Conservation (phyloP, 306 rosid genomes). For the Pueraria montana region DNA sequence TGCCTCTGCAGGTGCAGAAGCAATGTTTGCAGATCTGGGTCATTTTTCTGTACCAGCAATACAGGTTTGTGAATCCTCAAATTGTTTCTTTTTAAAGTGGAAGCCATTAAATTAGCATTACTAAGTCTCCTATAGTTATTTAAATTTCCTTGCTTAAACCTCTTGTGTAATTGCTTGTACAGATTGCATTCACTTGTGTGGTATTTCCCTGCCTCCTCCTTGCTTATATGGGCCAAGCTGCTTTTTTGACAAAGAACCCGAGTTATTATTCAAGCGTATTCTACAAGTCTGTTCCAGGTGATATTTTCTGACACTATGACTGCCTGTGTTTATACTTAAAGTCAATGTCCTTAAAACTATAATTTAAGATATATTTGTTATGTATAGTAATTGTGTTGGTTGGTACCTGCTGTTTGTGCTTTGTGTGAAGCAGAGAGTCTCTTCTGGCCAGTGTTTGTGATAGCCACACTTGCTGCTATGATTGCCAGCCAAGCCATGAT, state of each 20-base stretch:
- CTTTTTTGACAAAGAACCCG: slow-evolving; percentile 75
- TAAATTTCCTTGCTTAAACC: not conserved
- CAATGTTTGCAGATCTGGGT: slow-evolving; percentile 98
- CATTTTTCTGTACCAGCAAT: slow-evolving; percentile 89
- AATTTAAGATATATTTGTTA: slow-evolving; percentile 26
- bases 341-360: slow-evolving; percentile 28
- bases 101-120: slow-evolving; percentile 23
- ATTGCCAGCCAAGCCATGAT: slow-evolving; percentile 99
- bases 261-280: slow-evolving; percentile 63
- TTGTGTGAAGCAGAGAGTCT: slow-evolving; percentile 70
- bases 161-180: slow-evolving; percentile 41
- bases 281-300: slow-evolving; percentile 94
- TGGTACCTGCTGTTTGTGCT: slow-evolving; percentile 39
- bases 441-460: slow-evolving; percentile 94
- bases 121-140: slow-evolving; percentile 2
- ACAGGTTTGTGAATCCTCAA: slow-evolving; percentile 66
- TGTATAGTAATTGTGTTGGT: slow-evolving; percentile 30
- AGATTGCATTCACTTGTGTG: slow-evolving; percentile 90
- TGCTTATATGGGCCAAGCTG: slow-evolving; percentile 99
- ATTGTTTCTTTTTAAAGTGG: slow-evolving; percentile 33
- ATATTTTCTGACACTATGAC: slow-evolving; percentile 43
- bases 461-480: slow-evolving; percentile 96
- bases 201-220: slow-evolving; percentile 96
- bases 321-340: slow-evolving; percentile 31
- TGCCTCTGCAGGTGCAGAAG: slow-evolving; percentile 89